Base-by-base conservation (phyloP, 2,329 filamentous ascomycete genomes). In the Incumbomyces lentus region DNA sequence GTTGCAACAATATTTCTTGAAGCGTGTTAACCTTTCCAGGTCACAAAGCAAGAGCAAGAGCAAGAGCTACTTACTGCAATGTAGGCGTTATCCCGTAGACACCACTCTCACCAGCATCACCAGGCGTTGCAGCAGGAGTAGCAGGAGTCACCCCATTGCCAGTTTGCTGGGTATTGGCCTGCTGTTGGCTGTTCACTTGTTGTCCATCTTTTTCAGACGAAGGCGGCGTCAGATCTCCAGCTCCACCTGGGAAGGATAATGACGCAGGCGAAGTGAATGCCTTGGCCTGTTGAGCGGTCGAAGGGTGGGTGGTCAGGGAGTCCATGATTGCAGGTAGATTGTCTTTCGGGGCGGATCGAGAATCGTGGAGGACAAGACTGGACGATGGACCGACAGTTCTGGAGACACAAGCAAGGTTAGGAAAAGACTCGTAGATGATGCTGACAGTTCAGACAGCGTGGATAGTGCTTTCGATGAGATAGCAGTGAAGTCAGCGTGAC, bases 1-100 rank as follows among this genome's bases (percentile, higher is more conserved):
- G 92, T 98, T 58, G 92, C 90, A 69, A 96, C 90, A 72, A 96
- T 95, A 74, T 96, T 95, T 82, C 87, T 93, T 87, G 40, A 58
- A 55, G 52, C 55, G 65, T 62, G 65, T 71, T 73, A 71, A 73
- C 71, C 68, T 67, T 62, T 68, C 67, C 64, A 66, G 58, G 59
- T 59, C 62, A 64, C 8, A 64, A 61, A 64, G 63, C 62, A 64
- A 61, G 59, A 60, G 63, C 62, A 64, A 61, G 59, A 60, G 55
- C 64, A 67, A 67, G 65, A 81, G 40, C 46, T 83, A 92, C 88
- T 87, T 86, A 94, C 88, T 95, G 87, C 78, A 95, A 76, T 59
- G 86, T 93, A 59, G 88, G 88, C 62, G 89, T 86, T 64, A 95
- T 84, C 61, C 88, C 88, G 72, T 85, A 93, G 55, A 86, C 86